phyloP scores from a whole-genome alignment of 345 rosid species.

The Mallotus nudiflorus region DNA sequence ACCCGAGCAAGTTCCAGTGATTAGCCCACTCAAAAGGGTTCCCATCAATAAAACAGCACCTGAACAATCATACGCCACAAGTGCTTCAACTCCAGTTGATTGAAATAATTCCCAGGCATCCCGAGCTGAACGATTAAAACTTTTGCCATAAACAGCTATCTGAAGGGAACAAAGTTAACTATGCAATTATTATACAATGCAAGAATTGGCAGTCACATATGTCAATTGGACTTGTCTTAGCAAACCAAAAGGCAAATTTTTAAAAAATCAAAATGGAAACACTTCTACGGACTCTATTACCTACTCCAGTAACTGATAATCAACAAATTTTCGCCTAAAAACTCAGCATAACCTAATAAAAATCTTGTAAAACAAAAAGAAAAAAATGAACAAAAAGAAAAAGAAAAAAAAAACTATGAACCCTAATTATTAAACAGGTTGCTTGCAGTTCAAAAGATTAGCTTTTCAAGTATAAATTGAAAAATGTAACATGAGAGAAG shows the following conservation, averaged over 20 bases:
- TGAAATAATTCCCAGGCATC: slow-evolving; percentile 99
- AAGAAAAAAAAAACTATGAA: no score
- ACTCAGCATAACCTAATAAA: background rate
- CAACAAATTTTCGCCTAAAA: background rate
- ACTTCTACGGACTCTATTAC: slow-evolving; percentile 1
- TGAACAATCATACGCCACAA: slow-evolving; percentile 92
- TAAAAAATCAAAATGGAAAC: background rate
- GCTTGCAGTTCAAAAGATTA: background rate
- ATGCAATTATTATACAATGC: slow-evolving; percentile 5
- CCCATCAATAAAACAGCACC: slow-evolving; percentile 96
- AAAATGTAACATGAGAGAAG: no score
- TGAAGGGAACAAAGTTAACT: slow-evolving; percentile 30
- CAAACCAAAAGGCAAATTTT: slow-evolving; percentile 4
- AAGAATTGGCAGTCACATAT: background rate
- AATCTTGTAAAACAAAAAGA: background rate
- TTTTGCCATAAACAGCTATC: slow-evolving; percentile 93
- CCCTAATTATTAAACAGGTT: no score
- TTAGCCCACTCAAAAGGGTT: slow-evolving; percentile 82
- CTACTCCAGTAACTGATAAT: background rate
- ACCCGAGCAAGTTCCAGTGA: slow-evolving; percentile 83
- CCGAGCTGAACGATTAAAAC: slow-evolving; percentile 89
- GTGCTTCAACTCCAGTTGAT: slow-evolving; percentile 97
- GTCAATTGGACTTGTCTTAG: slow-evolving; percentile 1
- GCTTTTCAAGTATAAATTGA: background rate
- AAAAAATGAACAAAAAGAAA: no score